These are phyloP conservation scores for Yamadazyma sp. DNA, from an alignment of 805 yeast genomes.

Conservation along the genomic window DNA sequence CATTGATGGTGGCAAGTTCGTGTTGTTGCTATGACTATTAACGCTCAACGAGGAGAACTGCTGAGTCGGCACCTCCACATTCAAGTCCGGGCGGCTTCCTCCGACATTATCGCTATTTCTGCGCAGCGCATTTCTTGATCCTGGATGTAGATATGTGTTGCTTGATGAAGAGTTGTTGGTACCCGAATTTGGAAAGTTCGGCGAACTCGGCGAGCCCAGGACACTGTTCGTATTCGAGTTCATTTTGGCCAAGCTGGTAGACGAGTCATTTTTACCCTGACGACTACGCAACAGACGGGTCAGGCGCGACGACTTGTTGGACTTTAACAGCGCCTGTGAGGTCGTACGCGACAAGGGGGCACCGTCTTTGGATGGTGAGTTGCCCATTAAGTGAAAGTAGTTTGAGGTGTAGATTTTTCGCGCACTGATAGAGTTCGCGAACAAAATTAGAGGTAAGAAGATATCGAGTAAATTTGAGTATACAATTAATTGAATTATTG, in stretches of 20 bases:
- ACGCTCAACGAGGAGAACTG: slow-evolving; percentile 12
- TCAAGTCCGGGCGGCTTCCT: not conserved
- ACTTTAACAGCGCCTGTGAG: slow-evolving; percentile 49
- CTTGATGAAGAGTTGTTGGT: too few species aligned
- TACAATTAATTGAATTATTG: too few species aligned
- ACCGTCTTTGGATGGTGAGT: slow-evolving; percentile 48
- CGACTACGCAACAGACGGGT: slow-evolving; percentile 9
- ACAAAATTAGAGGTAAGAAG: too few species aligned
- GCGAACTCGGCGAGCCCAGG: too few species aligned
- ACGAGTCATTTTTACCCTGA: slow-evolving; percentile 15
- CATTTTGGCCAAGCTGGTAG: slow-evolving; percentile 19
- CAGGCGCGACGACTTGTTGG: slow-evolving; percentile 16
- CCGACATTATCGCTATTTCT: slow-evolving; percentile 6
- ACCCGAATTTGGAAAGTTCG: too few species aligned
- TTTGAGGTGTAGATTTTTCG: slow-evolving; percentile 8
- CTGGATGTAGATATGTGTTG: too few species aligned
- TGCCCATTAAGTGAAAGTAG: too few species aligned
- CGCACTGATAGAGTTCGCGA: slow-evolving; percentile 1
- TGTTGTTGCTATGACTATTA: slow-evolving; percentile 5
- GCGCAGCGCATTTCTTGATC: slow-evolving; percentile 1
- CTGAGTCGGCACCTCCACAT: slow-evolving; percentile 18
- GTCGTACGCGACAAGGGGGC: slow-evolving; percentile 55
- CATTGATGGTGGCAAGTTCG: slow-evolving; percentile 64
- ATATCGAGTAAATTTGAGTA: too few species aligned
- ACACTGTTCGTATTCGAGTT: too few species aligned